Conservation (phyloP, 768 basidiomycete genomes). For the Nevesoporus exiguus region DNA sequence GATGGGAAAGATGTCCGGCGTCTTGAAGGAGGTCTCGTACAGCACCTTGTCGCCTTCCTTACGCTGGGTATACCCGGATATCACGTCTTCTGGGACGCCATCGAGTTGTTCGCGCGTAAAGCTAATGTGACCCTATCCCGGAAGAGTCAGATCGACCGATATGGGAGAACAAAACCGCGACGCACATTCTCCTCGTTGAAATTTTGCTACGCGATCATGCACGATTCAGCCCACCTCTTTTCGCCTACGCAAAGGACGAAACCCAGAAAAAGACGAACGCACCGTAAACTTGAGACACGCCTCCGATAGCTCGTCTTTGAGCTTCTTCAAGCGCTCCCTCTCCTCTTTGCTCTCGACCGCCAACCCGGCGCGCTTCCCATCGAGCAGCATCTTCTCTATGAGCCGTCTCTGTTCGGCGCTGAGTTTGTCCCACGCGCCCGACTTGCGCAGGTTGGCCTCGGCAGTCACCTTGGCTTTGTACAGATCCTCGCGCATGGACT, state of each 20-base stretch:
- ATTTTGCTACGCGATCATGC: constrained; percentile 58
- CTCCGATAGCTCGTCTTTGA: constrained; percentile 78
- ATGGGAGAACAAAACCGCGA: neutral
- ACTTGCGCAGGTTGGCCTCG: constrained; percentile 61
- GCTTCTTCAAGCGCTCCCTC: constrained; percentile 47
- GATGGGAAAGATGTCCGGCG: constrained; percentile 76
- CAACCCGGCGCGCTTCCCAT: constrained; percentile 77
- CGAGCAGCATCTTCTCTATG: constrained; percentile 77
- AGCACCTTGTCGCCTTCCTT: constrained; percentile 54
- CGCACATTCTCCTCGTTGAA: constrained; percentile 84
- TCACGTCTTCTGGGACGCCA: constrained; percentile 76
- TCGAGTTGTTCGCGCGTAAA: constrained; percentile 74
- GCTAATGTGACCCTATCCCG: constrained; percentile 49
- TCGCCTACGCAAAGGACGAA: too few species aligned
- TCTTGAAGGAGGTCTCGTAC: constrained; percentile 77
- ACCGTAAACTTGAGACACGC: constrained; percentile 78
- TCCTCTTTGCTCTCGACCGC: constrained; percentile 61
- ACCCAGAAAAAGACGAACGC: neutral
- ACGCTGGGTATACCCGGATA: constrained; percentile 72
- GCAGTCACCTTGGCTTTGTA: constrained; percentile 70
- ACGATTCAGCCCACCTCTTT: neutral
- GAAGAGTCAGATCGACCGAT: neutral
- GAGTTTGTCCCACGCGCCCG: constrained; percentile 60
- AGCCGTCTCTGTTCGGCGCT: constrained; percentile 67
- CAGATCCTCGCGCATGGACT: constrained; percentile 78